Percentiles rank a stretch among this genome's conserved stretches.
Evolutionary conservation across 148 eudicot genomes (phyloP).

Genomic region (Diospyros kaki): DNA sequence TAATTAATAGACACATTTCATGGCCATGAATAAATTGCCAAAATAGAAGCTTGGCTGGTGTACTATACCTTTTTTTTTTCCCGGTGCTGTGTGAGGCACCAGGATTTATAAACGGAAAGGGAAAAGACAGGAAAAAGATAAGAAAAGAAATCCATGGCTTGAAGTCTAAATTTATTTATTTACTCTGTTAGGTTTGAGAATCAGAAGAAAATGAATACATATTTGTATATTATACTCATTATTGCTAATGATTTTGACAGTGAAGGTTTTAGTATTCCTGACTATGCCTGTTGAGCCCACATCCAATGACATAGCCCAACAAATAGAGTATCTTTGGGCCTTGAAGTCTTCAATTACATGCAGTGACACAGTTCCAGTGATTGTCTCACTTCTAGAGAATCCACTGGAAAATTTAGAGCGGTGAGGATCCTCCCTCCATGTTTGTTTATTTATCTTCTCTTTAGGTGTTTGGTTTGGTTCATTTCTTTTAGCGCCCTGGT

Average conservation of each 20-base stretch:
- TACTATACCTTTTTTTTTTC: conserved; percentile 8
- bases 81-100: no score
- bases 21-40: not conserved
- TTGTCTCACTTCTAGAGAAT: conserved; percentile 73
- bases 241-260: conserved; percentile 30
- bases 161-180: no score
- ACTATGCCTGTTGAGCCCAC: conserved; percentile 83
- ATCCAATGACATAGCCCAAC: conserved; percentile 69
- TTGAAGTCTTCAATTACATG: conserved; percentile 61
- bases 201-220: no score
- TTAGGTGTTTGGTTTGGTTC: not conserved
- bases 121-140: no score
- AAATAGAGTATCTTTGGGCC: conserved; percentile 80
- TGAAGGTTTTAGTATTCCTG: conserved; percentile 90
- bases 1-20: not conserved
- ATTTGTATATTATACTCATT: not conserved
- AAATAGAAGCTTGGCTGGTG: not conserved
- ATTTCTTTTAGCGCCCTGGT: not conserved
- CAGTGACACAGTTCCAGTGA: conserved; percentile 58
- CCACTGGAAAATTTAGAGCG: conserved; percentile 84
- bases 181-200: no score
- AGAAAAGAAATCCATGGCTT: no score
- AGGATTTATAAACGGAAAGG: no score
- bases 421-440: conserved; percentile 25
- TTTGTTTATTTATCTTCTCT: not conserved